Conservation (phyloP, 352 stramenopile species). For the Phytophthora sp. region DNA sequence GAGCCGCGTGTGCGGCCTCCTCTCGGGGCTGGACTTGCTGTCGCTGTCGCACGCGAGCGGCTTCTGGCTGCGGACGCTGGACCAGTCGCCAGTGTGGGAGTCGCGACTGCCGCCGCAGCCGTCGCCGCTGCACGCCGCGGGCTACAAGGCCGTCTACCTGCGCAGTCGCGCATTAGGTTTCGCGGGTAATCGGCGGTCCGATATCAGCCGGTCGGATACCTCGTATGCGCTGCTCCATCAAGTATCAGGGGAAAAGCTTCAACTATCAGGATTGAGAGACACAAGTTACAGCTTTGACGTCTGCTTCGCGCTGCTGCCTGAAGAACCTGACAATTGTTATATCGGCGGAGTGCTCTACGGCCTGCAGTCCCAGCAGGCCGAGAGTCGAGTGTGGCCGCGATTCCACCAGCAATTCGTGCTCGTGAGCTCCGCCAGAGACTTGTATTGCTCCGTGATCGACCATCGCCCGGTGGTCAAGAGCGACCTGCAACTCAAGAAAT, state of each 20-base stretch:
- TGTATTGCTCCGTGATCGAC: constrained; percentile 41
- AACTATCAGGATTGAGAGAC: not conserved
- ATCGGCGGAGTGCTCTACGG: constrained; percentile 36
- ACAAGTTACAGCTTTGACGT: constrained; percentile 22
- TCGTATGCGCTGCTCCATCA: too few species aligned
- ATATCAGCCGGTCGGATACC: too few species aligned
- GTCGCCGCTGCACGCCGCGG: not conserved
- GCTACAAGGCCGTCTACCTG: constrained; percentile 5
- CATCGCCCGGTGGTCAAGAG: constrained; percentile 25
- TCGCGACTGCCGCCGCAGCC: not conserved
- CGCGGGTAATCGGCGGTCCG: not conserved
- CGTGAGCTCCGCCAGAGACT: constrained; percentile 26
- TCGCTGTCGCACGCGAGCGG: constrained; percentile 20
- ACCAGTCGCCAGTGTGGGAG: constrained; percentile 1
- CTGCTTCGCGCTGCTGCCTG: constrained; percentile 35
- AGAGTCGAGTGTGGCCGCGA: constrained; percentile 26
- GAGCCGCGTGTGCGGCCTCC: constrained; percentile 8
- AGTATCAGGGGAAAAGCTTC: not conserved
- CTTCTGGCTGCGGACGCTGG: constrained; percentile 2
- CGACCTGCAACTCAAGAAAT: constrained; percentile 21
- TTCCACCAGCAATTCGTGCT: constrained; percentile 43
- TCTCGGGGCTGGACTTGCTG: constrained; percentile 15
- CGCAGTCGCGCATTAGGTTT: constrained; percentile 7
- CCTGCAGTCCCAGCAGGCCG: constrained; percentile 18
- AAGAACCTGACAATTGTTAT: not conserved